Evolutionary conservation across 306 rosid genomes (phyloP), one percentile per base, ranked within the genome.

Genomic region (Rosa chinensis): DNA sequence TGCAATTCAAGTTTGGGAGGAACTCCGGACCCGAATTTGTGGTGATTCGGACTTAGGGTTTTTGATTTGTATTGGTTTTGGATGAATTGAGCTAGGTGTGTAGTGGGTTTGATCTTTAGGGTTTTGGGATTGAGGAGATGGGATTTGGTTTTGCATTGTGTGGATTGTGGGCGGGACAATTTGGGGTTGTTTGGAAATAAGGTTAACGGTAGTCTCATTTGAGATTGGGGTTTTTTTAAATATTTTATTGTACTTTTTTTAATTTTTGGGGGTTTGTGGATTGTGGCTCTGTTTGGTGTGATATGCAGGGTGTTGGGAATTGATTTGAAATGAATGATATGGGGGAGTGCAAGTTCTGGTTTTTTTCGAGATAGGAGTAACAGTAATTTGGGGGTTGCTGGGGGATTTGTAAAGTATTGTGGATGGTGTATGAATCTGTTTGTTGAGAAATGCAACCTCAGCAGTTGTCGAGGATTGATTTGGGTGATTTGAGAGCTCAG

Each of bases 401-500:
- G 85, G 87, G 83, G 79, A 42, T 81, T 85, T 77, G 71, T 86
- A 77, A 79, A 80, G 78, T 72, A 47, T 79, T 82, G 91, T 87
- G 85, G 86, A 88, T 61, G 85, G 90, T 90, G 91, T 88, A 88
- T 91, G 94, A 88, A 86, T 86, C 90, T 86, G 84, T 78, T 50
- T 83, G 80, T 86, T 89, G 92, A 90, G 94, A 90, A 86, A 96
- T 96, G 99, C 96, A 93, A 88, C 89, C 99, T 85, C 96, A 88
- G 84, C 94, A 89, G 91, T 81, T 87, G 79, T 89, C 94, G 44
- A 96, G 99, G 88, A 87, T 93, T 80, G 94, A 96, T 90, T 89
- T 96, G 92, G 94, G 87, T 74, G 98, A 96, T 81, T 80, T 96
- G 80, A 96, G 85, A 85, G 92, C 87, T 42, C 92, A 87, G 55